A percentile compares a stretch with the other conserved stretches of the same genome.
phyloP scores from a whole-genome alignment of 108 stramenopile genomes.

The Ochromonas danica region DNA sequence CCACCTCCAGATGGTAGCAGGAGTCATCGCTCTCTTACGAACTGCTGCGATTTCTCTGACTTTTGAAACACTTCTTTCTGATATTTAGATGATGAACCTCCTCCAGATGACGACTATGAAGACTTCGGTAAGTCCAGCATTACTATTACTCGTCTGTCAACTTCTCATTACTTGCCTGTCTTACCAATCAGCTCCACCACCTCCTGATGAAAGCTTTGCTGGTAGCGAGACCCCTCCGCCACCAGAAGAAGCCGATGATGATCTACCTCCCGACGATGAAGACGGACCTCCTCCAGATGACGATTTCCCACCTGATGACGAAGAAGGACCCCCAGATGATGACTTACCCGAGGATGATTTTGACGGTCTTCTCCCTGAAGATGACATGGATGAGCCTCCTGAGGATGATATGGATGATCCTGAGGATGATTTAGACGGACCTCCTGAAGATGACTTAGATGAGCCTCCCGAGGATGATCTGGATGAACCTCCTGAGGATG shows the following conservation, averaged over 20 bases:
- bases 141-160: background rate
- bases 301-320: slow-evolving; percentile 16
- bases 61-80: background rate
- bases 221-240: background rate
- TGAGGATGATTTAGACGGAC: background rate
- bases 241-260: slow-evolving; percentile 27
- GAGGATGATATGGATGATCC: slow-evolving; percentile 2
- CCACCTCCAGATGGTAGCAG: no score
- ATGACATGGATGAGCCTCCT: background rate
- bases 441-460: slow-evolving; percentile 3
- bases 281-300: background rate
- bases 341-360: background rate
- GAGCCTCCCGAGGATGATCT: background rate
- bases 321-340: background rate
- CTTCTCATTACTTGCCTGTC: background rate
- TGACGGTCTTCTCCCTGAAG: background rate
- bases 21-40: no score
- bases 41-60: no score
- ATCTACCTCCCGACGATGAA: slow-evolving; percentile 12
- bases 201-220: slow-evolving; percentile 3
- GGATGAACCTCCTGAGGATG: background rate
- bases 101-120: background rate
- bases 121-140: background rate
- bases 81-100: background rate
- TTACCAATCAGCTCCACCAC: background rate